Conservation (phyloP, 495 filamentous ascomycete genomes). For the Penicillium canescens region DNA sequence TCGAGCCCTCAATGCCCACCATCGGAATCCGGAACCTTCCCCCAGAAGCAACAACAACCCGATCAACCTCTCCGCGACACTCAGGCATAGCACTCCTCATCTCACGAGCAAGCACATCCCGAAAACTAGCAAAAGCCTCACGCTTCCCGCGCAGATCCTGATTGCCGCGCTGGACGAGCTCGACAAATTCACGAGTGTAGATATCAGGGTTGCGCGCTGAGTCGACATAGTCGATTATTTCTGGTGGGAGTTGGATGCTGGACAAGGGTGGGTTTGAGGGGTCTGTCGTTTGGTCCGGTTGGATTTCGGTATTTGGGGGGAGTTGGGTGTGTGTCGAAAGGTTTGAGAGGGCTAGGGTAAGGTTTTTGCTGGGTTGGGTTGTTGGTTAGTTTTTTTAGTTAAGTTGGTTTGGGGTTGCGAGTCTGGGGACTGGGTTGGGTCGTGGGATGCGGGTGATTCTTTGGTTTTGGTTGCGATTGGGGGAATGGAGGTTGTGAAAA, state of each 20-base stretch:
- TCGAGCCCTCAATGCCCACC: slow-evolving; percentile 2
- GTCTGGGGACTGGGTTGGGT: neutral
- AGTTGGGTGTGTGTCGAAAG: slow-evolving; percentile 43
- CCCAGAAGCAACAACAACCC: slow-evolving; percentile 54
- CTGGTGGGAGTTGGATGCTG: slow-evolving; percentile 69
- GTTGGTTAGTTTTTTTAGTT: neutral
- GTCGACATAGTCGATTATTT: slow-evolving; percentile 92
- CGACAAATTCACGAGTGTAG: slow-evolving; percentile 96
- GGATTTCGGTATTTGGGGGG: slow-evolving; percentile 25
- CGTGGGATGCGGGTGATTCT: neutral
- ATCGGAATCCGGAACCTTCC: slow-evolving; percentile 7
- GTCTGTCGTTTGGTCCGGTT: slow-evolving; percentile 40
- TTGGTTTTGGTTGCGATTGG: neutral
- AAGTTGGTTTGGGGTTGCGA: neutral
- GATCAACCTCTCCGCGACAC: slow-evolving; percentile 65
- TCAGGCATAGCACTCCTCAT: slow-evolving; percentile 80
- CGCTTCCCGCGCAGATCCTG: slow-evolving; percentile 82
- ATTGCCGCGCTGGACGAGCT: slow-evolving; percentile 80
- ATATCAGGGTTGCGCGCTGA: slow-evolving; percentile 94
- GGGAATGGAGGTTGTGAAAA: slow-evolving; percentile 19
- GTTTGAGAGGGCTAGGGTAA: slow-evolving; percentile 39
- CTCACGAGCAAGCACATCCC: slow-evolving; percentile 79
- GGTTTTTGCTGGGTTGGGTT: slow-evolving; percentile 36
- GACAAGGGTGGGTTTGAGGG: slow-evolving; percentile 47
- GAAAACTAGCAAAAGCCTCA: slow-evolving; percentile 75